These are phyloP conservation scores for Populus pruinosa DNA, from an alignment of 345 rosid genomes.

Conservation along the genomic window DNA sequence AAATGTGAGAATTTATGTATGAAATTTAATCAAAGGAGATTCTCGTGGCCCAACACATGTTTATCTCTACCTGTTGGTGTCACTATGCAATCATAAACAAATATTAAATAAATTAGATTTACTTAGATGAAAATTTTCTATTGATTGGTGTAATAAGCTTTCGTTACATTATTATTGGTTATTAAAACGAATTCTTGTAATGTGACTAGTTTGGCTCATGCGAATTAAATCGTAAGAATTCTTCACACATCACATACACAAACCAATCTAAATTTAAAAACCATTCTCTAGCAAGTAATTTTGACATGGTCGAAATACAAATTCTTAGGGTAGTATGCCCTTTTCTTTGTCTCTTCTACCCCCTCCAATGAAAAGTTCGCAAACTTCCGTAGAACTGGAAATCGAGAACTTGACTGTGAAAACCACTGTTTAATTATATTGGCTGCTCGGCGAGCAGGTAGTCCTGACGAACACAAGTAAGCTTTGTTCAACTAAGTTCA, in stretches of 20 bases:
- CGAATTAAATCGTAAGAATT: background rate
- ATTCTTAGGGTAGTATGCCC: background rate
- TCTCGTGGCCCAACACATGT: background rate
- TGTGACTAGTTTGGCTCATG: background rate
- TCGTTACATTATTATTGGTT: background rate
- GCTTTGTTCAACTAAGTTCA: constrained; percentile 60
- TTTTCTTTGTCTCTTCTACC: background rate
- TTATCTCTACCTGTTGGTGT: background rate
- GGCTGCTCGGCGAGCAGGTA: constrained; percentile 36
- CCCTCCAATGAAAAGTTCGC: background rate
- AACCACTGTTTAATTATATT: background rate
- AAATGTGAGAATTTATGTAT: background rate
- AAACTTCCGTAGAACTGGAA: background rate
- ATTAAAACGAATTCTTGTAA: background rate
- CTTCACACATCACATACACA: background rate
- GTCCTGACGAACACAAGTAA: constrained; percentile 49
- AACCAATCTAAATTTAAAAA: background rate
- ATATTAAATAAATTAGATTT: background rate
- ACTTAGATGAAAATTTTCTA: background rate
- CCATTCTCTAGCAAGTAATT: background rate
- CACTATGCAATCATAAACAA: background rate
- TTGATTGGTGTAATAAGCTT: background rate
- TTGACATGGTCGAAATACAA: background rate
- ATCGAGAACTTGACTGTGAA: background rate
- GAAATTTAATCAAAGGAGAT: background rate